Conservation (phyloP, 495 filamentous ascomycete genomes). For the Penicillium malachiteum region DNA sequence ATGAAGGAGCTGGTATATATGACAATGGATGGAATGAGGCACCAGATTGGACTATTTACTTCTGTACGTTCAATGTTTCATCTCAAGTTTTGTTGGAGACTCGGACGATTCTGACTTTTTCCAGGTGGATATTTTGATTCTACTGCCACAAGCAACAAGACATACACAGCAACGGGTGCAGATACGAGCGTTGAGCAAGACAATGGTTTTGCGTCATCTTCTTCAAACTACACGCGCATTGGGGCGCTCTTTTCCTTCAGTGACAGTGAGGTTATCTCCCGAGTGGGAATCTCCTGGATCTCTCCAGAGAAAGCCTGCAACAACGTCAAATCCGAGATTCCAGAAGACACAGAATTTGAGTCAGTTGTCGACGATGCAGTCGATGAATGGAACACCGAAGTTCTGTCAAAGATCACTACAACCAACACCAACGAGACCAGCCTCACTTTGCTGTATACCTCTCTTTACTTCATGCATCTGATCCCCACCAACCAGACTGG, state of each 20-base stretch:
- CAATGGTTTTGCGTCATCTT: conserved; percentile 27
- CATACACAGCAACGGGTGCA: conserved; percentile 30
- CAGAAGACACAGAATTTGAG: conserved; percentile 42
- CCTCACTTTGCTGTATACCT: conserved; percentile 61
- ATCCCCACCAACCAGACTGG: conserved; percentile 71
- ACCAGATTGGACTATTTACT: conserved; percentile 64
- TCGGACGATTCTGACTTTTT: conserved; percentile 2
- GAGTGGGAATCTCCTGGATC: conserved; percentile 71
- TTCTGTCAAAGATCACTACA: conserved; percentile 63
- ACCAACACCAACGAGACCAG: conserved; percentile 53
- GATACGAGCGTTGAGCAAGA: conserved; percentile 28
- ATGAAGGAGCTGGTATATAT: conserved; percentile 64
- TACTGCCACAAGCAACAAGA: conserved; percentile 33
- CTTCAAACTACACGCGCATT: conserved; percentile 28
- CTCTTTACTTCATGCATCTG: conserved; percentile 67
- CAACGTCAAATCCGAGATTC: conserved; percentile 60
- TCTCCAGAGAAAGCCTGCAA: conserved; percentile 61
- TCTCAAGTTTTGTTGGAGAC: neutral
- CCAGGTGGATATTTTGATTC: conserved; percentile 57
- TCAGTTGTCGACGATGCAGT: conserved; percentile 49
- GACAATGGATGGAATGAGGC: conserved; percentile 63
- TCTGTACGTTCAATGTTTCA: conserved; percentile 44
- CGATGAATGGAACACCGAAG: conserved; percentile 57
- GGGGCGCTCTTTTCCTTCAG: conserved; percentile 38
- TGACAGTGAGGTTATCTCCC: conserved; percentile 49